Evolutionary conservation across 1,284 basidiomycete species (phyloP), one percentile per base, ranked within the genome.

Genomic region (Cutaneotrichosporon cutaneum): DNA sequence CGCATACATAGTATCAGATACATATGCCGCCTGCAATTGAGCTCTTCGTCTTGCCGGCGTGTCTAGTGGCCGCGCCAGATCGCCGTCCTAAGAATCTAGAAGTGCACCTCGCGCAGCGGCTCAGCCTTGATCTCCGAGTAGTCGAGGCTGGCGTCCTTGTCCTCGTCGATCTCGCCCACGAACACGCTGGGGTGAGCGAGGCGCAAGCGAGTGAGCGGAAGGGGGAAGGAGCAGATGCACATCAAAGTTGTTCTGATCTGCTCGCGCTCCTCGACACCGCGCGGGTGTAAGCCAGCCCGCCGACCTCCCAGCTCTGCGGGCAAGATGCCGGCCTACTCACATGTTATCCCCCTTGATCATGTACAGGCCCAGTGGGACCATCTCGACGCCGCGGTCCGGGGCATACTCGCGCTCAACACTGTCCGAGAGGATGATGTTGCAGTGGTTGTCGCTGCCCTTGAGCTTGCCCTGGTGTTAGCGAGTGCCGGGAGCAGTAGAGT

Each of bases 261-360:
- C 36, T 14, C 30, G 30, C 4, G 9, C 30, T 4, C 30, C 14
- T n/a, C 36, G n/a, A 42, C n/a, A 42, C 36, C 6, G 36, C 6
- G 36, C 30, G 9, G 30, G 9, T 30, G 9, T 30, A 30, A 9
- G 30, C 30, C 30, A 30, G 30, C 30, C 30, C 30, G 30, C 30
- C 30, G 5, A 30, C 30, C 30, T 4, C n/a, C 26, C 27, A 52
- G 36, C 35, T 4, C 32, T 27, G 5, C 50, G n/a, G n/a, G n/a
- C n/a, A n/a, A n/a, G n/a, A n/a, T n/a, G n/a, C n/a, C n/a, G n/a
- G n/a, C n/a, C n/a, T n/a, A 36, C 52, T 72, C 65, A 97, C 95
- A 96, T 94, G 83, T 95, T 94, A 75, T 99, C 95, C 2, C 95
- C 95, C 74, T 97, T 92, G 72, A 99, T 90, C 68, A 99, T 87